Evolutionary conservation across 306 rosid genomes (phyloP).

Genomic region (Malus asiatica): DNA sequence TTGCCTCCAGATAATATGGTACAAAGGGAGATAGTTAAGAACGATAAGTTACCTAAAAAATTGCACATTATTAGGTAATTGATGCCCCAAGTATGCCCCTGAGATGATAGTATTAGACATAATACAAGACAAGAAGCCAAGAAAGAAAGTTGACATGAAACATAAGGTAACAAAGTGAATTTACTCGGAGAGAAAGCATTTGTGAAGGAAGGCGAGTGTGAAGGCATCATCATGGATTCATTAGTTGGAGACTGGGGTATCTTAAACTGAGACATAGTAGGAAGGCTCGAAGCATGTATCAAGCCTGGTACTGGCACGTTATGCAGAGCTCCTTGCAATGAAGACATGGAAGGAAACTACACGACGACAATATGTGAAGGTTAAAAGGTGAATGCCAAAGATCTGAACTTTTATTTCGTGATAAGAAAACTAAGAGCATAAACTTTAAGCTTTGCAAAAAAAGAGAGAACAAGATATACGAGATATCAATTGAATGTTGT

Average conservation of each 20-base stretch:
- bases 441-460: background rate
- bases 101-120: constrained; percentile 23
- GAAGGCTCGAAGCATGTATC: constrained; percentile 36
- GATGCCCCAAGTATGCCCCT: constrained; percentile 48
- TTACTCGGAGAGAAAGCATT: constrained; percentile 37
- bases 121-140: constrained; percentile 4
- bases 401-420: background rate
- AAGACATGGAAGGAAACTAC: constrained; percentile 40
- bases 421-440: background rate
- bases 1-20: background rate
- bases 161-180: constrained; percentile 14
- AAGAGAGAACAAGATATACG: background rate
- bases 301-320: constrained; percentile 25
- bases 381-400: background rate
- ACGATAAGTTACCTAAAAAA: constrained; percentile 34
- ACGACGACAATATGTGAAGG: constrained; percentile 9
- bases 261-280: constrained; percentile 23
- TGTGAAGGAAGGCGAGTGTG: constrained; percentile 18
- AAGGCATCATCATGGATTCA: constrained; percentile 20
- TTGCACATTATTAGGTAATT: constrained; percentile 25
- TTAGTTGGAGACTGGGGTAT: constrained; percentile 29
- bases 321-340: constrained; percentile 30
- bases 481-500: constrained; percentile 10
- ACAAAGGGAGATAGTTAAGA: constrained; percentile 2
- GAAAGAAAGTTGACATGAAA: constrained; percentile 5